Conservation (phyloP, 768 basidiomycete species). For the Cyclocybe cylindracea region DNA sequence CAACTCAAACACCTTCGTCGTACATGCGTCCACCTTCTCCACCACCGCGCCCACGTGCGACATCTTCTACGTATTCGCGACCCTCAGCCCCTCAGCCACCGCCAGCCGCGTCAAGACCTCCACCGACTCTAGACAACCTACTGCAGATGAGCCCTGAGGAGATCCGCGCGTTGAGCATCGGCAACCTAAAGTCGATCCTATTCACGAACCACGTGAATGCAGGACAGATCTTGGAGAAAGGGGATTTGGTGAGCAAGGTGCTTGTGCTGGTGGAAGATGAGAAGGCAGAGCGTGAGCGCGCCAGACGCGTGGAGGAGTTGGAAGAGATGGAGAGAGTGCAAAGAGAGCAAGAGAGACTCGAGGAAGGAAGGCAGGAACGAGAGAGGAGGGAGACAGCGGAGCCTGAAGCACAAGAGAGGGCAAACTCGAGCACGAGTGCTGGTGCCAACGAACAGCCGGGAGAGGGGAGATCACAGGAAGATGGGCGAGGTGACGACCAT, state of each 20-base stretch:
- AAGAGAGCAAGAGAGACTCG: constrained; percentile 37
- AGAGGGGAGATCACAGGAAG: constrained; percentile 7
- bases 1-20: constrained; percentile 15
- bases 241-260: constrained; percentile 78
- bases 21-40: constrained; percentile 19
- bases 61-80: constrained; percentile 35
- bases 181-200: constrained; percentile 75
- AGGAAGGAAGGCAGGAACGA: constrained; percentile 42
- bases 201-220: constrained; percentile 83
- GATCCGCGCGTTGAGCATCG: constrained; percentile 64
- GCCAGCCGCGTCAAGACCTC: constrained; percentile 42
- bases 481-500: neutral
- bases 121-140: constrained; percentile 70
- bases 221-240: constrained; percentile 82
- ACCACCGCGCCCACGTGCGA: constrained; percentile 43
- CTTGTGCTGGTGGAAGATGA: constrained; percentile 65
- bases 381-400: constrained; percentile 20
- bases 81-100: constrained; percentile 40
- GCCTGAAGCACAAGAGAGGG: constrained; percentile 4
- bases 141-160: constrained; percentile 59
- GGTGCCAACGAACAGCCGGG: constrained; percentile 14
- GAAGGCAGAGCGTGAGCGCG: constrained; percentile 50
- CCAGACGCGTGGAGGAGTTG: constrained; percentile 43
- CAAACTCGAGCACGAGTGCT: neutral
- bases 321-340: constrained; percentile 45